A percentile compares a stretch with the other conserved stretches of the same genome.
phyloP scores from a whole-genome alignment of 331 rosid genomes.

The Cydonia oblonga region DNA sequence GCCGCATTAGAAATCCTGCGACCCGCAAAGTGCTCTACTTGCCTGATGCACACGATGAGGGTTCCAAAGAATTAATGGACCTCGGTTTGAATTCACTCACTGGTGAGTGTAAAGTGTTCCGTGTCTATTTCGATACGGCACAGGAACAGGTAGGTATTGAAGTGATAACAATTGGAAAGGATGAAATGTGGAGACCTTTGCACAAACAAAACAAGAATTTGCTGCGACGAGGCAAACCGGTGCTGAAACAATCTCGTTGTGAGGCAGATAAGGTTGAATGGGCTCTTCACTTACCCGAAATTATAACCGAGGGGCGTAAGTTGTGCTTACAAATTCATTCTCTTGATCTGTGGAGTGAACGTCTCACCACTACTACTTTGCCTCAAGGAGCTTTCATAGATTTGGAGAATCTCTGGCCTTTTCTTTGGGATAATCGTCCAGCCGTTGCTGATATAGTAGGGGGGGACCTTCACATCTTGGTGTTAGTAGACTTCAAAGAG shows the following conservation, averaged over 20 bases:
- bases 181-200: background rate
- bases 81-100: background rate
- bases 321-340: background rate
- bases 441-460: background rate
- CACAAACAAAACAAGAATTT: background rate
- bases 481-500: background rate
- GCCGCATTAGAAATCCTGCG: background rate
- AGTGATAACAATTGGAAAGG: background rate
- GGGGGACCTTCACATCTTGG: background rate
- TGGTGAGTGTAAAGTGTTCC: background rate
- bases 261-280: background rate
- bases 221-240: background rate
- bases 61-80: background rate
- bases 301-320: background rate
- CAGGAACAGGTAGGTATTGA: background rate
- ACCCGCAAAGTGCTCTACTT: background rate
- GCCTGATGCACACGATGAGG: background rate
- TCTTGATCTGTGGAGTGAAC: background rate
- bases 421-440: background rate
- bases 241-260: too few relatives aligned
- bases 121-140: too few relatives aligned
- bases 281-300: background rate
- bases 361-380: background rate
- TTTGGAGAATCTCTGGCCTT: background rate
- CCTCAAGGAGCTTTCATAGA: background rate